Percentiles rank a stretch among this genome's conserved stretches.
Conservation (phyloP, 78 protist species). For the Dictyostelium brefeldianum region DNA sequence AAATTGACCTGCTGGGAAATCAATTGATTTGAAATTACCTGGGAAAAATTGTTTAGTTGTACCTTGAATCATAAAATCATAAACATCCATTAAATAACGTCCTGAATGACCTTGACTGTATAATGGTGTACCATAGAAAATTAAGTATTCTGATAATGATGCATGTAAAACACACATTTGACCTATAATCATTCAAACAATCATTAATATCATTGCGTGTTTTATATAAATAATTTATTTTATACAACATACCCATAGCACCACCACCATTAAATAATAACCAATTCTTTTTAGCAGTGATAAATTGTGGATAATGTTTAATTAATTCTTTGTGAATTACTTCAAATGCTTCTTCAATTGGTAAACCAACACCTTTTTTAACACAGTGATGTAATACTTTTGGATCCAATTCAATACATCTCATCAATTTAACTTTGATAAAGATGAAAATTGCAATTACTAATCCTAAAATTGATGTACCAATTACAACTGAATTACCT, state of each 20-base stretch:
- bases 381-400: slow-evolving; percentile 62
- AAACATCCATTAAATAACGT: slow-evolving; percentile 80
- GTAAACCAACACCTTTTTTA: slow-evolving; percentile 80
- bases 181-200: neutral
- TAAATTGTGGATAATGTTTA: slow-evolving; percentile 69
- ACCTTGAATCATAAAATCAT: slow-evolving; percentile 83
- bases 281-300: slow-evolving; percentile 65
- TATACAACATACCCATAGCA: slow-evolving; percentile 89
- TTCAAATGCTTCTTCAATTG: slow-evolving; percentile 68
- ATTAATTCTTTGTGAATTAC: slow-evolving; percentile 40
- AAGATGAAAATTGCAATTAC: slow-evolving; percentile 40
- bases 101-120: slow-evolving; percentile 79
- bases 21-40: slow-evolving; percentile 58
- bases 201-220: no score
- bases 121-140: slow-evolving; percentile 80
- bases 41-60: slow-evolving; percentile 75
- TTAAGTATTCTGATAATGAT: slow-evolving; percentile 85
- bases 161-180: slow-evolving; percentile 83
- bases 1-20: slow-evolving; percentile 63
- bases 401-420: slow-evolving; percentile 49
- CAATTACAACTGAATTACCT: slow-evolving; percentile 18
- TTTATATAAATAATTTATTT: no score
- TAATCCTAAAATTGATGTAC: slow-evolving; percentile 9
- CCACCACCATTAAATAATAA: slow-evolving; percentile 85
- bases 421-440: slow-evolving; percentile 43